Conservation (phyloP, 1,284 basidiomycete genomes). For the Sporisorium scitamineum region DNA sequence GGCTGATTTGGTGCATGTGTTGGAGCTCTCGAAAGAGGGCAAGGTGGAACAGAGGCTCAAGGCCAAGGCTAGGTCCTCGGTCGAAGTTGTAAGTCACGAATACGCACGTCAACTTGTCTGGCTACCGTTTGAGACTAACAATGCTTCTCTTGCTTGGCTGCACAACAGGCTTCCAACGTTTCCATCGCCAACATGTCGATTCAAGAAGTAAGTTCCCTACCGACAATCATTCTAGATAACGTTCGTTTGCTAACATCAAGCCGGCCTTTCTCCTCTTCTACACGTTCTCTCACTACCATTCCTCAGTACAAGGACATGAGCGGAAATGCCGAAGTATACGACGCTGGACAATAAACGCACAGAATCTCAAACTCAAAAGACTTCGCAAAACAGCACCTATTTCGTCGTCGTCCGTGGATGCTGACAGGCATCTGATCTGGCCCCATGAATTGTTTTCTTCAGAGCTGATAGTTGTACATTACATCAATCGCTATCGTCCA, state of each 20-base stretch:
- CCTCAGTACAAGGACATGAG: conserved; percentile 53
- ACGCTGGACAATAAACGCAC: conserved; percentile 41
- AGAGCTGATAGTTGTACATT: neutral
- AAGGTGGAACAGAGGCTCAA: conserved; percentile 28
- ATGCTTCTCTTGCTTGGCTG: neutral
- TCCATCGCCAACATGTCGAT: conserved; percentile 52
- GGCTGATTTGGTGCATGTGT: conserved; percentile 22
- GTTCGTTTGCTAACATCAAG: neutral
- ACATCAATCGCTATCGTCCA: conserved; percentile 48
- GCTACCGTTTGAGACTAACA: neutral
- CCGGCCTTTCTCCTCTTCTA: too few relatives aligned
- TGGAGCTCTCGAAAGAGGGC: conserved; percentile 20
- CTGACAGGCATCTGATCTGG: neutral
- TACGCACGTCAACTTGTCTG: too few relatives aligned
- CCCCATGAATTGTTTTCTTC: neutral
- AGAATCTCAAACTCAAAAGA: neutral
- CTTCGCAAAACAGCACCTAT: neutral
- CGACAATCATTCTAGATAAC: too few relatives aligned
- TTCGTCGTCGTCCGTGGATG: neutral
- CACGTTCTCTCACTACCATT: neutral
- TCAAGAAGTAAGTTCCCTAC: conserved; percentile 30
- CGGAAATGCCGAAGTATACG: conserved; percentile 51
- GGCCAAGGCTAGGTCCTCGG: conserved; percentile 34
- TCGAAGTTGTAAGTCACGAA: conserved; percentile 32
- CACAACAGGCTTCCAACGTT: conserved; percentile 43